Conservation (phyloP, 2,329 filamentous ascomycete genomes). For the Ophiostoma populinum region DNA sequence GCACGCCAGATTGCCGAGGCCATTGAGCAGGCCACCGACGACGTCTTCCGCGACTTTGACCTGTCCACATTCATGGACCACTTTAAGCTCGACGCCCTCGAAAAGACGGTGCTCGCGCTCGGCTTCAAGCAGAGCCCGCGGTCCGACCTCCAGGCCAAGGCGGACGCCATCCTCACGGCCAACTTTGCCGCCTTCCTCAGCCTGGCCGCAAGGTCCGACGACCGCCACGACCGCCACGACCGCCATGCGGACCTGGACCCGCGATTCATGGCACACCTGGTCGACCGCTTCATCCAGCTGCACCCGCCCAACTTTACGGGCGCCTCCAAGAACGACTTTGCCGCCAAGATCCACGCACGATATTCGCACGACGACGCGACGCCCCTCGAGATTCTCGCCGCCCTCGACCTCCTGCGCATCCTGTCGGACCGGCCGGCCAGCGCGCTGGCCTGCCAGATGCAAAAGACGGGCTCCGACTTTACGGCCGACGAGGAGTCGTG, state of each 20-base stretch:
- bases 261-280: slow-evolving; percentile 57
- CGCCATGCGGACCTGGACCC: slow-evolving; percentile 49
- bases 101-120: slow-evolving; percentile 73
- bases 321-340: slow-evolving; percentile 51
- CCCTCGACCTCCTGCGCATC: slow-evolving; percentile 51
- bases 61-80: slow-evolving; percentile 91
- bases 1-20: slow-evolving; percentile 84
- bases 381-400: slow-evolving; percentile 53
- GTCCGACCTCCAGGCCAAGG: slow-evolving; percentile 74
- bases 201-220: slow-evolving; percentile 49
- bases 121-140: slow-evolving; percentile 75
- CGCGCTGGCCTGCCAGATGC: slow-evolving; percentile 48
- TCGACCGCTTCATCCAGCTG: slow-evolving; percentile 76
- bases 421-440: slow-evolving; percentile 40
- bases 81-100: slow-evolving; percentile 78
- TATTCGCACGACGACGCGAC: slow-evolving; percentile 47
- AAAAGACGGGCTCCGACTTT: slow-evolving; percentile 55
- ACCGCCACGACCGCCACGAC: slow-evolving; percentile 42
- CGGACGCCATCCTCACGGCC: slow-evolving; percentile 74
- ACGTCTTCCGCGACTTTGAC: slow-evolving; percentile 91
- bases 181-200: slow-evolving; percentile 65
- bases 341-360: slow-evolving; percentile 47
- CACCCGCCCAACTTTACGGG: slow-evolving; percentile 76
- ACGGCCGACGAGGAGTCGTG: slow-evolving; percentile 60
- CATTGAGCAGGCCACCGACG: slow-evolving; percentile 76